Base-by-base conservation (phyloP, 2,329 filamentous ascomycete species). In the Cladosporium velox region DNA sequence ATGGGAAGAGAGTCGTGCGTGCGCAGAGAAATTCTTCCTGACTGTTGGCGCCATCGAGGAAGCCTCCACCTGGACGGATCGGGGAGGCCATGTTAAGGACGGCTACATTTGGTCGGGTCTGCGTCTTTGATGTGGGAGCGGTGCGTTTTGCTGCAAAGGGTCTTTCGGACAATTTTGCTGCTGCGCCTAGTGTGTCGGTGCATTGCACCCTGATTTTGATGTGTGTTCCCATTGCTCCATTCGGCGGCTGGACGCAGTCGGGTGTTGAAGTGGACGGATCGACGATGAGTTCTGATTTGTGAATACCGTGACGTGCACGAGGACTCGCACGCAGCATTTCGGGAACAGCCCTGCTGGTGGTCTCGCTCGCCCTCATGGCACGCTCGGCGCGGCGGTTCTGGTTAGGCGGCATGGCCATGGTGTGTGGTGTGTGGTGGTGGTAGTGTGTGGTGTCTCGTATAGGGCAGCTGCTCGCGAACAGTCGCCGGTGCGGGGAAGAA, bases 1-100 rank as follows among this genome's bases (percentile, higher is more conserved):
- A 86, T 0, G 86, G 83, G 2, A 86, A 80, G 0, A 88, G 77
- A 0, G 86, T 88, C 4, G 84, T 86, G 14, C 85, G 82, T 70
- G 84, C 80, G 70, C 86, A 88, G 2, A 89, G 79, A 15, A 80
- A 84, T 71, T 88, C 86, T 70, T 89, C 87, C 67, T 87, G 85
- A 2, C 82, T 83, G 3, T 82, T 83, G 0, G 86, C 85, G 15
- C 87, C 87, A 12, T 81, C 81, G 0, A 88, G 74, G n/a, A 88
- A 82, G 0, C 87, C 87, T 8, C 86, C 86, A 8, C 87, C 87
- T 0, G 87, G 84, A 0, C 81, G 81, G 0, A 88, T 78, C 0
- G 86, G 85, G 0, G 86, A 88, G 0, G 86, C 86, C 86, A 88
- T 88, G 73, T 87, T 88, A 2, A 88, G 78, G 34, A 89, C 78